A percentile compares a stretch with the other conserved stretches of the same genome.
phyloP scores from a whole-genome alignment of 176 grass and related monocot genomes.

The Ampelocalamus luodianensis region DNA sequence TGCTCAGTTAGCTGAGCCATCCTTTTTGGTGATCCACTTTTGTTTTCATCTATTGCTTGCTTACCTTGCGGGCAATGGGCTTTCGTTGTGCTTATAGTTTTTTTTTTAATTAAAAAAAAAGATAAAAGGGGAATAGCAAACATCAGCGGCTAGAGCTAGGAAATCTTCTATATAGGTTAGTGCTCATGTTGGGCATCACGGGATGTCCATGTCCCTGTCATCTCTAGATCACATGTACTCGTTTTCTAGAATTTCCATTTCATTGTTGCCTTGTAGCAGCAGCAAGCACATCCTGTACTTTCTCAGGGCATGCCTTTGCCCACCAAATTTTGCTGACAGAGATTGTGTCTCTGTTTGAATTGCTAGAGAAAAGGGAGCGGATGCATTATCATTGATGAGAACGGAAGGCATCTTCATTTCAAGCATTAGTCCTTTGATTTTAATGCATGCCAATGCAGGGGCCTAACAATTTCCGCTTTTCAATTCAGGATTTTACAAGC shows the following conservation, averaged over 20 bases:
- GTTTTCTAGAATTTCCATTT: conserved; percentile 36
- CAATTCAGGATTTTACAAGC: conserved; percentile 58
- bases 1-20: conserved; percentile 51
- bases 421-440: conserved; percentile 17
- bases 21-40: conserved; percentile 33
- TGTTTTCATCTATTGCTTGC: conserved; percentile 26
- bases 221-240: conserved; percentile 28
- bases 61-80: conserved; percentile 26
- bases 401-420: conserved; percentile 30
- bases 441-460: background rate
- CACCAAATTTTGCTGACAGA: conserved; percentile 17
- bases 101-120: conserved; percentile 24
- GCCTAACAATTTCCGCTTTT: conserved; percentile 36
- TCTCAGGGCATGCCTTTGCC: conserved; percentile 16
- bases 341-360: conserved; percentile 33
- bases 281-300: conserved; percentile 20
- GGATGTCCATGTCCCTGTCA: conserved; percentile 25
- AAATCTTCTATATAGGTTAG: background rate
- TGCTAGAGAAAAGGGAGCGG: conserved; percentile 4
- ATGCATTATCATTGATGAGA: conserved; percentile 33
- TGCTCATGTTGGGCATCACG: background rate
- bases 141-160: conserved; percentile 16
- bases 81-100: background rate
- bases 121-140: background rate
- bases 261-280: background rate